A percentile compares a stretch with the other conserved stretches of the same genome.
These are phyloP conservation scores for Prasinococcaceae sp. DNA, from an alignment of 139 green algal genomes.

Conservation along the genomic window DNA sequence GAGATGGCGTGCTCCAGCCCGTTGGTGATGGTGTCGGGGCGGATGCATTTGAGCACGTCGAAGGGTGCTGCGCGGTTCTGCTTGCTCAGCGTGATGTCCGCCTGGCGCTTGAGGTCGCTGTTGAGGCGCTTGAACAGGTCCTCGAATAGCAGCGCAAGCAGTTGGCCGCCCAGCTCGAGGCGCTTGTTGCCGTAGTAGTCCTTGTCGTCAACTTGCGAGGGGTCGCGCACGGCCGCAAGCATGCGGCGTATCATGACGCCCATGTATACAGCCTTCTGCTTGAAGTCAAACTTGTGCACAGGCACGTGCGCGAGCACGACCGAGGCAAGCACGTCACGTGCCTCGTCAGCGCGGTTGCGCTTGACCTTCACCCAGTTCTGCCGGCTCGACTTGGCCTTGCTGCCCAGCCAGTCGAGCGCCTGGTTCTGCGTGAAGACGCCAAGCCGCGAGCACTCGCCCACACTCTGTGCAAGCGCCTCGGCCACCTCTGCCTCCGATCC, in stretches of 20 bases:
- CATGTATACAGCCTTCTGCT: constrained; percentile 70
- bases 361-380: constrained; percentile 23
- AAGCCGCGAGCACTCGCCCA: constrained; percentile 61
- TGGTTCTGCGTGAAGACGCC: constrained; percentile 72
- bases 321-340: constrained; percentile 77
- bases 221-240: constrained; percentile 77
- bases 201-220: constrained; percentile 75
- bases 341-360: constrained; percentile 65
- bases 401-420: constrained; percentile 83
- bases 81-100: constrained; percentile 70
- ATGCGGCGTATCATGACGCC: constrained; percentile 86
- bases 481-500: not conserved
- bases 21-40: constrained; percentile 78
- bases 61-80: constrained; percentile 63
- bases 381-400: constrained; percentile 30
- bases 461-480: not conserved
- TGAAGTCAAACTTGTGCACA: constrained; percentile 62
- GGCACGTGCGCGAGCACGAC: constrained; percentile 90
- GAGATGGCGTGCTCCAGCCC: constrained; percentile 84
- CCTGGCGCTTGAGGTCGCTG: constrained; percentile 70
- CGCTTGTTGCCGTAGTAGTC: constrained; percentile 99
- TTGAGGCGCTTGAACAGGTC: constrained; percentile 96
- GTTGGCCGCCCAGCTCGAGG: constrained; percentile 82
- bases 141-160: constrained; percentile 96
- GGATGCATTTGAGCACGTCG: constrained; percentile 85